Conservation (phyloP, 768 basidiomycete genomes). For the Hypholoma fasciculare region DNA sequence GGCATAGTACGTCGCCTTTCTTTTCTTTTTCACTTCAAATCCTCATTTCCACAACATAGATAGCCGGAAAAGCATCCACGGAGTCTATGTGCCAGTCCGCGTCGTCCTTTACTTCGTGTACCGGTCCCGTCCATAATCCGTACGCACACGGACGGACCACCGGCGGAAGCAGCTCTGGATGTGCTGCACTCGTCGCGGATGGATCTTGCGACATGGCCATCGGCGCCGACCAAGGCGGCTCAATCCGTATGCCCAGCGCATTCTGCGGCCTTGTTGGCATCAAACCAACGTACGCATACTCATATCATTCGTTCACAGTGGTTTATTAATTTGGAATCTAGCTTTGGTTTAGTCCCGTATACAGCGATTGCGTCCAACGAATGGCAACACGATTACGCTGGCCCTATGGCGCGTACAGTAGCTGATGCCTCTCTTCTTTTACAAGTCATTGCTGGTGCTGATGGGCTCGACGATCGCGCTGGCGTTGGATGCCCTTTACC, state of each 20-base stretch:
- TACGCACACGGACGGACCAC: conserved; percentile 40
- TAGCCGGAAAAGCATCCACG: conserved; percentile 19
- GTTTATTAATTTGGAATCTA: not conserved
- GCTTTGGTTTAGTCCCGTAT: conserved; percentile 46
- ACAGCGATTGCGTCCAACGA: conserved; percentile 44
- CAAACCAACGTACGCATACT: conserved; percentile 17
- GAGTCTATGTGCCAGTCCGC: conserved; percentile 25
- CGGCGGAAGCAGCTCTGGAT: conserved; percentile 45
- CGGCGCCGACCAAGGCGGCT: conserved; percentile 48
- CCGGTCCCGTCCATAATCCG: conserved; percentile 43
- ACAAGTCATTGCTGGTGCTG: conserved; percentile 42
- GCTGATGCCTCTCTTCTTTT: conserved; percentile 40
- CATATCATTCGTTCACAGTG: not conserved
- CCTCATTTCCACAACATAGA: conserved; percentile 3
- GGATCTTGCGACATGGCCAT: conserved; percentile 44
- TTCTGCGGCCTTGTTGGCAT: conserved; percentile 41
- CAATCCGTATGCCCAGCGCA: conserved; percentile 42
- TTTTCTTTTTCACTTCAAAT: not conserved
- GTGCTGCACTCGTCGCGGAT: conserved; percentile 38
- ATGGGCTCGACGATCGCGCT: conserved; percentile 42
- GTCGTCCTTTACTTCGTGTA: conserved; percentile 21
- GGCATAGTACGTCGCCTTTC: conserved; percentile 22
- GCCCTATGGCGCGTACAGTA: conserved; percentile 37
- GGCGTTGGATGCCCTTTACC: conserved; percentile 17
- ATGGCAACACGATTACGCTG: conserved; percentile 39